Percentiles rank a stretch among this genome's conserved stretches.
These are phyloP conservation scores for Phytophthora macrochlamydospora DNA, from an alignment of 352 stramenopile species.

Conservation along the genomic window DNA sequence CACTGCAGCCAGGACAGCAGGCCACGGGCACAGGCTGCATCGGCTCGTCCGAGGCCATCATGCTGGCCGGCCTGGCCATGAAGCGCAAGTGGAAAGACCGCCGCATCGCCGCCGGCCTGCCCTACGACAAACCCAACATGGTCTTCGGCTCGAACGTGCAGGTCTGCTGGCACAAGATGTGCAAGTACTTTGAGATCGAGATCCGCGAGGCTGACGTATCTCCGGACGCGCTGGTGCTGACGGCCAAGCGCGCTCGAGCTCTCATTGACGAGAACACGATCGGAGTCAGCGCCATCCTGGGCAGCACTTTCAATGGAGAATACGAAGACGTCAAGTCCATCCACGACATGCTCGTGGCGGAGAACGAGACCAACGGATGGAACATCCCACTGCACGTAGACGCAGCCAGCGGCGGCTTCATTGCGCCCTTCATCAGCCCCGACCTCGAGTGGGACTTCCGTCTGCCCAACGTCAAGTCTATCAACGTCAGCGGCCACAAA, in stretches of 20 bases:
- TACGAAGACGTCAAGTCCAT: constrained; percentile 93
- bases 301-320: constrained; percentile 93
- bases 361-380: constrained; percentile 89
- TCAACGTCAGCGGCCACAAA: constrained; percentile 95
- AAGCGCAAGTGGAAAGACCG: constrained; percentile 92
- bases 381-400: constrained; percentile 91
- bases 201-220: constrained; percentile 89
- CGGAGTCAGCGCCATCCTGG: constrained; percentile 90
- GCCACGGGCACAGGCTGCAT: constrained; percentile 90
- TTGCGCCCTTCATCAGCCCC: constrained; percentile 90
- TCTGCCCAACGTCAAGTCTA: constrained; percentile 91
- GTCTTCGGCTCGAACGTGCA: constrained; percentile 93
- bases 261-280: constrained; percentile 94
- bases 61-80: constrained; percentile 90
- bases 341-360: constrained; percentile 82
- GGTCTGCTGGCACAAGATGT: constrained; percentile 95
- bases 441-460: constrained; percentile 92
- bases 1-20: constrained; percentile 54
- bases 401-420: constrained; percentile 91
- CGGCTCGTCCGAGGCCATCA: constrained; percentile 92
- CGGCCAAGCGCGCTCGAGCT: constrained; percentile 69
- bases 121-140: constrained; percentile 91
- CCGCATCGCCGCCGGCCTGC: constrained; percentile 72
- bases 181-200: constrained; percentile 95
- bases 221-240: constrained; percentile 85